Base-by-base conservation (phyloP, 352 stramenopile species). In the Globisporangium recalcitrans region DNA sequence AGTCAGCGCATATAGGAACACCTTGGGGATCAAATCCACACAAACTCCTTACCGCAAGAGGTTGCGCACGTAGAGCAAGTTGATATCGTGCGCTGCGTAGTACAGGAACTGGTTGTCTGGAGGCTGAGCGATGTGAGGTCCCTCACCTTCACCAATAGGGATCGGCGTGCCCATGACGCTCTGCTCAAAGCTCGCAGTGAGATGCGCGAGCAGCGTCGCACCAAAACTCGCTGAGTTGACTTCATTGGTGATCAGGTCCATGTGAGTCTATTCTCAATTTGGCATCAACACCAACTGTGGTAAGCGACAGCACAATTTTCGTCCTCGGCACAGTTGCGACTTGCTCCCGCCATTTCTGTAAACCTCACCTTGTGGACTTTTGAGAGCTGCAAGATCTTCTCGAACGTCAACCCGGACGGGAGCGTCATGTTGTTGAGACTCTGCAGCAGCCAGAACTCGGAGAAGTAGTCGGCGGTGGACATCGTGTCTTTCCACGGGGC, bases 401-500 rank as follows among this genome's bases (percentile, higher is more conserved):
- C 67, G 53, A 92, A 87, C 6, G 72, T 76, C 40, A 90, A 60
- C n/a, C 56, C 60, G n/a, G 58, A 52, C 1, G 83, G 80, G 16
- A 92, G 62, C 29, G 74, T 80, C 83, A 92, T 92, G 65, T 90
- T 90, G 71, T 92, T 92, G 22, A 92, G 75, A 40, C 72, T 81
- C 49, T 88, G 79, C 16, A 90, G 69, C 60, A 89, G 66, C 52
- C 89, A 71, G 72, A 80, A 90, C 62, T 92, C 83, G 16, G 83
- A 85, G 54, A 92, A 87, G 62, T 90, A 92, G 58, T 87, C 74
- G 27, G 80, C 59, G 11, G 75, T 75, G 19, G 83, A 90, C 19
- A 92, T 68, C 8, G 80, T 73, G 57, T 92, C 83, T n/a, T 77
- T 77, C 83, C 83, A 92, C 11, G 83, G 83, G 54, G 77, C 60